phyloP scores from a whole-genome alignment of 1,139 yeast species.

The Hanseniaspora gamundiae region DNA sequence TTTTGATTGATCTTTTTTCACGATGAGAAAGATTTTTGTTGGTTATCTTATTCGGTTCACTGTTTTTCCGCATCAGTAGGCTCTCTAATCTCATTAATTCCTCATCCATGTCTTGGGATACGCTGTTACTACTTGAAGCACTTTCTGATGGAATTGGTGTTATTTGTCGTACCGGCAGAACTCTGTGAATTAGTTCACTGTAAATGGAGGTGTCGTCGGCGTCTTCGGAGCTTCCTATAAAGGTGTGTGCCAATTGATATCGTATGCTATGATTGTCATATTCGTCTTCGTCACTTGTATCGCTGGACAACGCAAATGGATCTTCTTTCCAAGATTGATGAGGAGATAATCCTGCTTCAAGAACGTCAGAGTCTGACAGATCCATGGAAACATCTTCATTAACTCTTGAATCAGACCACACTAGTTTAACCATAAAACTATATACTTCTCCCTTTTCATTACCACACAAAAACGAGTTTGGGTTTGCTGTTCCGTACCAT shows the following conservation, averaged over 20 bases:
- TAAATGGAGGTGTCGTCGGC: too few relatives aligned
- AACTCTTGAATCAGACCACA: slow-evolving; percentile 3
- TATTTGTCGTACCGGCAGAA: too few relatives aligned
- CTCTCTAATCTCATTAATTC: background rate
- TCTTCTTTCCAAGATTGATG: too few relatives aligned
- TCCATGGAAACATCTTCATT: background rate
- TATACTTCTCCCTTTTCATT: slow-evolving; percentile 56
- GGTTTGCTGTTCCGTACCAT: slow-evolving; percentile 38
- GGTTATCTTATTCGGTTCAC: background rate
- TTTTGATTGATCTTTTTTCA: background rate
- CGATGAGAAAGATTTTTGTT: background rate
- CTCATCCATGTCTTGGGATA: slow-evolving; percentile 1
- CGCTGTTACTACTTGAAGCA: background rate
- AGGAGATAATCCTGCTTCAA: too few relatives aligned
- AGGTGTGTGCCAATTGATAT: background rate
- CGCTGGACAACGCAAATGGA: too few relatives aligned
- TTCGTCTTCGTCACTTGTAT: background rate
- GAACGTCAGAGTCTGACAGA: background rate
- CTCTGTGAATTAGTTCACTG: too few relatives aligned
- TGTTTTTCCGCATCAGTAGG: background rate
- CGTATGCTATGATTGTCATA: background rate
- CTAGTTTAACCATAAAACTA: slow-evolving; percentile 27
- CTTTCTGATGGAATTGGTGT: too few relatives aligned
- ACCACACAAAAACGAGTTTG: slow-evolving; percentile 43
- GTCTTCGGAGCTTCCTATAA: too few relatives aligned